Evolutionary conservation across 108 stramenopile genomes (phyloP).

Genomic region (Hondaea fermentalgiana): DNA sequence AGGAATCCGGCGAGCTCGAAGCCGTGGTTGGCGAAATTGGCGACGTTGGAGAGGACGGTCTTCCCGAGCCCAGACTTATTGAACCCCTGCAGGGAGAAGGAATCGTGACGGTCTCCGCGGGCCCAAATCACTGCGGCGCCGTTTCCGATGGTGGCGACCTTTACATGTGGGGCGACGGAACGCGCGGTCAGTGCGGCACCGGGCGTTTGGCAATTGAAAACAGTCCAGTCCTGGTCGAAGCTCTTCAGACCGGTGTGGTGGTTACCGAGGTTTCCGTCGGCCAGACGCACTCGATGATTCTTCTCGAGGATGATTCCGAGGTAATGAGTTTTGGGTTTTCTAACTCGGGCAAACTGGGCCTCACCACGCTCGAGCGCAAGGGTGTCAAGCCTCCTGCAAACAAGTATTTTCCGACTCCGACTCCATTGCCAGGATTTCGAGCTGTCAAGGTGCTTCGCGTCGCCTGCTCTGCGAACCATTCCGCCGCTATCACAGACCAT

Average conservation of each 20-base stretch:
- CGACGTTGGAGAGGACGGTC: neutral
- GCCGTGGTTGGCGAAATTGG: neutral
- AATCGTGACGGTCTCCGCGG: constrained; percentile 43
- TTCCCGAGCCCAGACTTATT: constrained; percentile 50
- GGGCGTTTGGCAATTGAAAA: constrained; percentile 31
- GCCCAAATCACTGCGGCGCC: constrained; percentile 47
- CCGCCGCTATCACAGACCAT: constrained; percentile 40
- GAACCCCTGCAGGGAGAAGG: constrained; percentile 57
- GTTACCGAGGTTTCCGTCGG: constrained; percentile 37
- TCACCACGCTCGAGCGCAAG: constrained; percentile 30
- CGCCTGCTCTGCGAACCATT: constrained; percentile 59
- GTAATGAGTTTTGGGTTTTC: constrained; percentile 55
- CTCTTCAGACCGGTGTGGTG: constrained; percentile 30
- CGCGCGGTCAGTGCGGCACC: constrained; percentile 51
- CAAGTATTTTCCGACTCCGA: neutral
- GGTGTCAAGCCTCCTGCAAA: neutral
- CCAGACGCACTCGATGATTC: constrained; percentile 43
- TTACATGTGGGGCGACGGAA: constrained; percentile 57
- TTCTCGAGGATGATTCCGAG: constrained; percentile 21
- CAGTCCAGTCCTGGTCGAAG: constrained; percentile 25
- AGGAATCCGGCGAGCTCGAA: neutral
- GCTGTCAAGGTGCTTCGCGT: constrained; percentile 45
- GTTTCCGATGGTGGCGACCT: constrained; percentile 41
- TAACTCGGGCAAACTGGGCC: constrained; percentile 43
- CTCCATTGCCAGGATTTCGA: constrained; percentile 18